Base-by-base conservation (phyloP, 257 asterid species). In the Solanum clarkiae region DNA sequence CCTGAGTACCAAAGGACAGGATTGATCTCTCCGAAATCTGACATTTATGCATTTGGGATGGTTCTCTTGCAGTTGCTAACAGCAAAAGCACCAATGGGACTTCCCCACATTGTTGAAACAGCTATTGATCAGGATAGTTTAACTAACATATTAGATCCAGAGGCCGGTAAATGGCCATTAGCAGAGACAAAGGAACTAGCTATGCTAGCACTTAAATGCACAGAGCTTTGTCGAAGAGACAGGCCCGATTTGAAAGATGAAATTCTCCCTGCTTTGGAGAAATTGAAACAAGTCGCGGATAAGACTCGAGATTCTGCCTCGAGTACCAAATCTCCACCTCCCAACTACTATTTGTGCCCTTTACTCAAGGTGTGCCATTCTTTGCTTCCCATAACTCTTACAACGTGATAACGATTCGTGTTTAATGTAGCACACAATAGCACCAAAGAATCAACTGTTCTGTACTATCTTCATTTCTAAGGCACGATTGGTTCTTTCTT, bases 1-100 rank as follows among this genome's bases (percentile, higher is more conserved):
- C 98, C 99, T 0, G 99, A 96, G 90, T 96, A 96, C 84, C 98
- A 93, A 86, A 87, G 99, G 86, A 93, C 98, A 0, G 98, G 99
- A 56, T 82, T 87, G 10, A 80, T 93, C 70, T 87, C 97, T 17
- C 93, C 97, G 18, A 90, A 86, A 86, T 93, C 98, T 0, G 98
- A 96, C 51, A 92, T 94, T 40, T 96, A 93, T 81, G 98, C 98
- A 26, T 89, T 93, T 57, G 99, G 99, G 80, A 70, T 96, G 85
- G 91, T 96, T 70, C 29, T 94, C 75, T 83, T 96, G 88, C 99
- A 93, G 89, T 60, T 96, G 85, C 85, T 96, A 71, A 96, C 99
- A 17, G 94, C 92, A 75, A 94, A 94, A 90, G 93, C 91, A 24
- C 93, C 99, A 9, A 90, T 92, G 15, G 98, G 89, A 15, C 80